These are phyloP conservation scores for Phytophthora colocasiae DNA, from an alignment of 352 stramenopile genomes.

Conservation along the genomic window DNA sequence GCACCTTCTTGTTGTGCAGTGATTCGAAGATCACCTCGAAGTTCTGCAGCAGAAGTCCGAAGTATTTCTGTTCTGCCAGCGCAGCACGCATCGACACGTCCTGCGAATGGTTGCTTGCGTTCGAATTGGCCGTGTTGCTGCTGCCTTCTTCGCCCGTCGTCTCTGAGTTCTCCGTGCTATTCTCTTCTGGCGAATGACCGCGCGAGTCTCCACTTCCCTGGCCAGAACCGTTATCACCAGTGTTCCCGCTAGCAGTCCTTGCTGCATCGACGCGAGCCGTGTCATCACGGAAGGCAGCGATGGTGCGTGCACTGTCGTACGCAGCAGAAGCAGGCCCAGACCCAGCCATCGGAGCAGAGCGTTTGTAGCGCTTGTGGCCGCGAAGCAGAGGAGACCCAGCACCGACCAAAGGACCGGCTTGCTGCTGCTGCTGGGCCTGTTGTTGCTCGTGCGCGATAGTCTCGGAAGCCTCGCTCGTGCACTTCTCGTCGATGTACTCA, in stretches of 20 bases:
- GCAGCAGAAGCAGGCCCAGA: conserved; percentile 19
- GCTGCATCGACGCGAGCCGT: conserved; percentile 19
- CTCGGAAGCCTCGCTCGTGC: conserved; percentile 64
- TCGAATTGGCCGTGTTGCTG: conserved; percentile 58
- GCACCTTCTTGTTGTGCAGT: conserved; percentile 86
- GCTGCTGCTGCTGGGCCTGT: conserved; percentile 35
- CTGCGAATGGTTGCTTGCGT: conserved; percentile 51
- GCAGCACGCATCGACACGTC: conserved; percentile 59
- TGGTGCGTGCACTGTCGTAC: conserved; percentile 37
- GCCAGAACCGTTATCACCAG: conserved; percentile 17
- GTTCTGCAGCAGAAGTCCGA: conserved; percentile 82
- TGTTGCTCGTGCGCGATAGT: conserved; percentile 49
- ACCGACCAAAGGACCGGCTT: conserved; percentile 37
- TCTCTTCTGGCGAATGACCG: conserved; percentile 49
- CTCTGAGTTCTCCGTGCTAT: conserved; percentile 81
- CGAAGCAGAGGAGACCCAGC: conserved; percentile 40
- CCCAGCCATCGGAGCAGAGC: conserved; percentile 38
- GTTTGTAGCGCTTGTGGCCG: conserved; percentile 76
- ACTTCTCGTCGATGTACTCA: conserved; percentile 85
- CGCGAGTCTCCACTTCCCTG: conserved; percentile 33
- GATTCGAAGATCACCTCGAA: conserved; percentile 88
- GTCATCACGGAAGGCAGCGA: conserved; percentile 33
- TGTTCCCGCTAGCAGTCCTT: conserved; percentile 10
- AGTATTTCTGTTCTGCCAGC: conserved; percentile 85
- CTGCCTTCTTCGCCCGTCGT: conserved; percentile 77